Percentiles rank a stretch among this genome's conserved stretches.
Evolutionary conservation across 2,329 filamentous ascomycete species (phyloP).

Genomic region (Colletotrichum sp.): DNA sequence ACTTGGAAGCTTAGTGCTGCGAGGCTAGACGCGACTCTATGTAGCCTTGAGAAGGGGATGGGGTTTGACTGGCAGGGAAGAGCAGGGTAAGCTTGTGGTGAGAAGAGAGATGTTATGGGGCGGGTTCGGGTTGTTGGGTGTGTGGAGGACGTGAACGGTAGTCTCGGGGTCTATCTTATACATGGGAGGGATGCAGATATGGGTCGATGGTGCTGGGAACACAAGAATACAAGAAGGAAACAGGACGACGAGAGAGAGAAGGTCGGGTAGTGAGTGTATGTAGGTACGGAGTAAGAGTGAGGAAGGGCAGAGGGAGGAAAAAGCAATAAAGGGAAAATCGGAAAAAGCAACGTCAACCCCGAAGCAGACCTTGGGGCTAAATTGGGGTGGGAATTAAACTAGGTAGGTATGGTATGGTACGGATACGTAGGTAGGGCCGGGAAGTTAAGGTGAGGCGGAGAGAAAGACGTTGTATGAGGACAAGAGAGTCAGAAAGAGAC

Average conservation of each 20-base stretch:
- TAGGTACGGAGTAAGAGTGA: not conserved
- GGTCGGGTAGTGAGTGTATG: not conserved
- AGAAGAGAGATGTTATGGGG: conserved; percentile 13
- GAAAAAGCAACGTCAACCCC: conserved; percentile 17
- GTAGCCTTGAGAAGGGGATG: conserved; percentile 12
- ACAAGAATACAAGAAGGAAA: not conserved
- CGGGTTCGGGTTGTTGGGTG: conserved; percentile 5
- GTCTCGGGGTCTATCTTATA: conserved; percentile 20
- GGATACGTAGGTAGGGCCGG: not conserved
- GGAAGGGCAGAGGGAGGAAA: not conserved
- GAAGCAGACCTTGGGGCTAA: not conserved
- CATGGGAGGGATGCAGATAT: conserved; percentile 18
- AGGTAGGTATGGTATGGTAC: not conserved
- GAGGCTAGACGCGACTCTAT: conserved; percentile 9
- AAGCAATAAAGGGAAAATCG: conserved; percentile 7
- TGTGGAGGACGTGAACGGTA: conserved; percentile 17
- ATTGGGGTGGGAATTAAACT: not conserved
- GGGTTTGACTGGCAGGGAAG: conserved; percentile 7
- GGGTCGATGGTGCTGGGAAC: conserved; percentile 8
- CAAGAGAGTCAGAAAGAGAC: not conserved
- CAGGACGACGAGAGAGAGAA: not conserved
- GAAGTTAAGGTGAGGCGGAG: conserved; percentile 17
- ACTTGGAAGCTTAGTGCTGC: conserved; percentile 14
- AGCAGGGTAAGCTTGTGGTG: conserved; percentile 14
- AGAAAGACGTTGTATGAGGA: not conserved